These are phyloP conservation scores for Phytophthora fragariae DNA, from an alignment of 352 stramenopile genomes.

Conservation along the genomic window DNA sequence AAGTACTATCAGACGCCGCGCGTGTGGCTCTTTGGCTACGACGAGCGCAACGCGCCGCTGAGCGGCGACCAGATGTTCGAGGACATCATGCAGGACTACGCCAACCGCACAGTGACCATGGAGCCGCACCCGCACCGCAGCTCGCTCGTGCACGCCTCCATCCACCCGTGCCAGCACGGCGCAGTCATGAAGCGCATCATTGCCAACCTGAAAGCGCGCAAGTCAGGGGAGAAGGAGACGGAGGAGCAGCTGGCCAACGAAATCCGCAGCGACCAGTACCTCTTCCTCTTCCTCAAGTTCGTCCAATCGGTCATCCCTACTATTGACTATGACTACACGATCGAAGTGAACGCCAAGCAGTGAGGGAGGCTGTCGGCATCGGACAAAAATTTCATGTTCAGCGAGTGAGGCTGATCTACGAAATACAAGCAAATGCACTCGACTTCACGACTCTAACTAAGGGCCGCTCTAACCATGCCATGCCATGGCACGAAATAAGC, in stretches of 20 bases:
- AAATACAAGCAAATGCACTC: no score
- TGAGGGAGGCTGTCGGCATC: conserved; percentile 13
- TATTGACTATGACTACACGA: conserved; percentile 99
- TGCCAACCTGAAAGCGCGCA: conserved; percentile 89
- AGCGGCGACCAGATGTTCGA: conserved; percentile 96
- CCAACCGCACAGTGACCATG: conserved; percentile 99
- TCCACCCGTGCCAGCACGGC: conserved; percentile 99
- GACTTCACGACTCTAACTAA: no score
- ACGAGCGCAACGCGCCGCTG: conserved; percentile 91
- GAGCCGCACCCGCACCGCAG: conserved; percentile 96
- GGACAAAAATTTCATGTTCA: no score
- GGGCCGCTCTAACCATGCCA: neutral
- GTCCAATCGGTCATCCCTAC: conserved; percentile 98
- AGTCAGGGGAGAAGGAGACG: conserved; percentile 36
- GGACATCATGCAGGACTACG: conserved; percentile 99
- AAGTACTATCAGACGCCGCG: conserved; percentile 99
- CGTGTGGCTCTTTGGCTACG: conserved; percentile 98
- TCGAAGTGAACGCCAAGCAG: conserved; percentile 93
- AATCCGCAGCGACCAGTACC: conserved; percentile 96
- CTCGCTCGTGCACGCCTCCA: conserved; percentile 91
- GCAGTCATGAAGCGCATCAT: conserved; percentile 99
- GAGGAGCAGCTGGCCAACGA: conserved; percentile 42
- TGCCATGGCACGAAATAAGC: neutral
- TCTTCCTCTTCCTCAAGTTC: conserved; percentile 99
- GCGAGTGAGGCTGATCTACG: no score